Evolutionary conservation across 441 rosid species (phyloP), one percentile per base, ranked within the genome.

Genomic region (Pelargonium cotyledonis): DNA sequence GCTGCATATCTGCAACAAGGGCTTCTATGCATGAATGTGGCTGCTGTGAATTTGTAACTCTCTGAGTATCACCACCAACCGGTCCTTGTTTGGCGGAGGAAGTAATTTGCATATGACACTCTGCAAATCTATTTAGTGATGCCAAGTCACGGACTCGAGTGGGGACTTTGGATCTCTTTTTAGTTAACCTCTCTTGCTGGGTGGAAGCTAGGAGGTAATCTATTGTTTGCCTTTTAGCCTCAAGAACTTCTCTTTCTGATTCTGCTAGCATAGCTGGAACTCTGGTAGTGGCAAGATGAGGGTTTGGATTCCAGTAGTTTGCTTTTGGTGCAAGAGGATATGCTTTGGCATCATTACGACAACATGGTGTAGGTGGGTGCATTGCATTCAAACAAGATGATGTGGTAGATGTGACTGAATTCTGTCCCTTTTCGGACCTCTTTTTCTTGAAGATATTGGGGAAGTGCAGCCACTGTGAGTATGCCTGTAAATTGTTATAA

Each of bases 141-240:
- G 80, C 80, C 68, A 75, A 65, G 73, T 77, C 84, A 21, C 80
- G 78, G 65, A 55, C 70, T 60, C 79, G 77, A 44, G 88, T 79
- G 68, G 76, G 81, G 49, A 79, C 84, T 78, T 76, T 80, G 65
- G 91, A 80, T 86, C 79, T 84, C 79, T 83, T 89, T 76, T 79
- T 87, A 60, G 74, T 75, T 21, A 80, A 70, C 19, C 73, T 76
- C 64, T 81, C 82, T 70, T 40, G 70, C 76, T 75, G 80, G 65
- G 66, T 72, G 26, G 73, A 68, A 67, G 66, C 68, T 31, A 75
- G 38, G 69, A 53, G 68, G 64, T 68, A 71, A 53, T 78, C 76
- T 53, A 72, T 65, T 58, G 49, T 46, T 66, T 82, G 83, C 58
- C 67, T 69, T 71, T 73, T 71, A 63, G 64, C 70, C 77, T 75